These are phyloP conservation scores for Tetrahymena thermophila DNA, from an alignment of 73 alveolate species.

Conservation along the genomic window DNA sequence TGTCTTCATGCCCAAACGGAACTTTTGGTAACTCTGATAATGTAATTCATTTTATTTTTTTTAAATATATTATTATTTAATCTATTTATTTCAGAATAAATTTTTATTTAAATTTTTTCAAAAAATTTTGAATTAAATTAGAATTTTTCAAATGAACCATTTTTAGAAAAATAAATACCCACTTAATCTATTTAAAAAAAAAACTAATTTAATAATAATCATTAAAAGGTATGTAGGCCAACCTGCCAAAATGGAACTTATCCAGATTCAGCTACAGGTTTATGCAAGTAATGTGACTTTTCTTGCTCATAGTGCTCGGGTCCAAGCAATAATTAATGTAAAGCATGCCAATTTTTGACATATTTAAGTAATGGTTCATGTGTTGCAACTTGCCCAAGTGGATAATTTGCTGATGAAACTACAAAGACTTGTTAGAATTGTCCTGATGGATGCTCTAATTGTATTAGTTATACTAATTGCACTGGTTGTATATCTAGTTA, in stretches of 20 bases:
- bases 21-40: too few relatives aligned
- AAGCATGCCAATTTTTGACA: background rate
- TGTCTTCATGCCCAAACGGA: too few relatives aligned
- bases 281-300: background rate
- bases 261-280: background rate
- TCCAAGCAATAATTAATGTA: background rate
- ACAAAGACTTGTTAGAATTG: background rate
- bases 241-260: background rate
- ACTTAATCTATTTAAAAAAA: too few relatives aligned
- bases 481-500: background rate
- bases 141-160: too few relatives aligned
- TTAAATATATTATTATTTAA: too few relatives aligned
- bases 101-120: too few relatives aligned
- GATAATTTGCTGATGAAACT: background rate
- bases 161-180: too few relatives aligned
- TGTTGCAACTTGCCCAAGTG: background rate
- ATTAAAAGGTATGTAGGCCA: background rate
- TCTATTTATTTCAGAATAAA: too few relatives aligned
- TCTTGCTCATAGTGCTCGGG: background rate
- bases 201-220: too few relatives aligned
- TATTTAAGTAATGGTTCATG: background rate
- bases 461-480: background rate
- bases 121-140: too few relatives aligned
- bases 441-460: background rate
- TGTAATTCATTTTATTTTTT: too few relatives aligned